These are phyloP conservation scores for Penicillium frequentans DNA, from an alignment of 2,329 filamentous ascomycete genomes.

Conservation along the genomic window DNA sequence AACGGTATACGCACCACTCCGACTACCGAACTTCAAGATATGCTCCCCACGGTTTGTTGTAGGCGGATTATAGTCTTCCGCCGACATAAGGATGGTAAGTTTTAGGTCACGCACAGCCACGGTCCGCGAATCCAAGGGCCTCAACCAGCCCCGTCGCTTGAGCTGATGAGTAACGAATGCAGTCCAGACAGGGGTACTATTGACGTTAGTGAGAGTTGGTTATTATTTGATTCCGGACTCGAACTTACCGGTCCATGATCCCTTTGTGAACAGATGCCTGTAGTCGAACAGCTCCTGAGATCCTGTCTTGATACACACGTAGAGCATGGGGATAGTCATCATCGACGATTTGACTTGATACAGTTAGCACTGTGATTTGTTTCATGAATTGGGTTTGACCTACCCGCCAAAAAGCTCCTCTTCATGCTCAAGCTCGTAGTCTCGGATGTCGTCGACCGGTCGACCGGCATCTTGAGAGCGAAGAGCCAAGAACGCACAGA, in stretches of 20 bases:
- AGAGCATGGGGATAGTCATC: constrained; percentile 54
- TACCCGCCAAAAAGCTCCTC: constrained; percentile 53
- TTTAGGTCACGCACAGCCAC: constrained; percentile 53
- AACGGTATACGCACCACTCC: constrained; percentile 27
- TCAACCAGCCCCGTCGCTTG: constrained; percentile 50
- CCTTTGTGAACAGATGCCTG: constrained; percentile 58
- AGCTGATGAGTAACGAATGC: constrained; percentile 55
- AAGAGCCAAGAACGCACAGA: constrained; percentile 57
- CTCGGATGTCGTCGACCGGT: constrained; percentile 43
- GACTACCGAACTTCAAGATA: constrained; percentile 39
- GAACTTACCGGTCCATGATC: constrained; percentile 47
- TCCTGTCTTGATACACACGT: constrained; percentile 54
- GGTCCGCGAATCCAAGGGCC: constrained; percentile 40
- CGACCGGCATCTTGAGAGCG: constrained; percentile 55
- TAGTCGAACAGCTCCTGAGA: constrained; percentile 54
- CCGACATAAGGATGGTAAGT: constrained; percentile 53
- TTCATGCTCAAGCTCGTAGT: constrained; percentile 52
- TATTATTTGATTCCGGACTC: background rate
- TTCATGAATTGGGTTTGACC: constrained; percentile 10
- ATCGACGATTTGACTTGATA: constrained; percentile 52
- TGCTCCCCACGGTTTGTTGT: constrained; percentile 37
- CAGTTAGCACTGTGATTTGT: constrained; percentile 13
- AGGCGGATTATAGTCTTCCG: constrained; percentile 48
- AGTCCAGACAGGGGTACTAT: constrained; percentile 61
- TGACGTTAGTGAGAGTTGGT: background rate